Base-by-base conservation (phyloP, 352 stramenopile species). In the Phytophthora capsici region DNA sequence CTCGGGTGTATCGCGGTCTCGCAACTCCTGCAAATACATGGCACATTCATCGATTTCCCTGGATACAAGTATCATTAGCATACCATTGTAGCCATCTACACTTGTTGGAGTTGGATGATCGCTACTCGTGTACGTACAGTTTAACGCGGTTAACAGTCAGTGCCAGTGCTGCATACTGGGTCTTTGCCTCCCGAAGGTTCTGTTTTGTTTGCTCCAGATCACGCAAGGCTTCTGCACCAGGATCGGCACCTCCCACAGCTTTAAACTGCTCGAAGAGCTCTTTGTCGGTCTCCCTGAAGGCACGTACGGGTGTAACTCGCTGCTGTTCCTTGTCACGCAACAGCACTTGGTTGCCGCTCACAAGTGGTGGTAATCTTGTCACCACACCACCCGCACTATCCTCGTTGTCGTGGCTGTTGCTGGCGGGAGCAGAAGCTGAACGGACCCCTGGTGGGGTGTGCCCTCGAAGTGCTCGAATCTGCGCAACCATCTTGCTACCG, bases 141-240 rank as follows among this genome's bases (percentile, higher is more conserved):
- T 92, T 92, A 30, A 79, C 52, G 25, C 71, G 62, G 64, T 90
- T 92, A 22, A 92, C 66, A 19, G 82, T 69, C n/a, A 79, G 68
- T 8, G 65, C 77, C 22, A 78, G 61, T 3, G 65, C 45, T 9
- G 70, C 48, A 17, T 68, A 63, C 41, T 77, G 53, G 1, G 56
- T 14, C 25, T 87, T 90, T 5, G 78, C 77, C 25, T 71, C 60
- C 19, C 74, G 71, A 14, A 90, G 66, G 37, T 90, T 92, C 37
- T 73, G 67, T 52, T 90, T 90, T 36, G 84, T 74, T 41, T 81
- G 65, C 2, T 90, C 81, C 13, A 89, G 57, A 32, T 90, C 79
- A 13, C 74, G 64, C n/a, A 87, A 34, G 3, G 79, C 78, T 56
- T 88, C 81, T 6, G 76, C 68, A 14, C 66, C 63, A 3, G 74